A percentile compares a stretch with the other conserved stretches of the same genome.
Evolutionary conservation across 805 yeast species (phyloP).

Genomic region (Maudiozyma turicensis): DNA sequence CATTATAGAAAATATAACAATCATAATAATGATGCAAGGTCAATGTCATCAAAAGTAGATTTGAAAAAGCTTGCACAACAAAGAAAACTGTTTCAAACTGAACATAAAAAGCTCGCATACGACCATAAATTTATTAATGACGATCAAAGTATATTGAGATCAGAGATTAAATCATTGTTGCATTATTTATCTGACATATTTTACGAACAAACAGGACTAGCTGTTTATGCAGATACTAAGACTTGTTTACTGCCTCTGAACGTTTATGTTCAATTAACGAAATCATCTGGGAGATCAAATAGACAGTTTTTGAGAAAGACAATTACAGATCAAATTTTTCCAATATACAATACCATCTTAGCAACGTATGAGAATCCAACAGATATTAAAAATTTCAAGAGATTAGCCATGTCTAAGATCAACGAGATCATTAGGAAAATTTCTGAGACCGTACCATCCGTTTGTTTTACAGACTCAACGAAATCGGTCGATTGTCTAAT

Average conservation of each 20-base stretch:
- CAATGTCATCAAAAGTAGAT: background rate
- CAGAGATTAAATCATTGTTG: slow-evolving; percentile 15
- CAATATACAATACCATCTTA: slow-evolving; percentile 17
- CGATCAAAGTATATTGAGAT: slow-evolving; percentile 17
- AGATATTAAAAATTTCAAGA: slow-evolving; percentile 12
- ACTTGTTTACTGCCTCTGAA: slow-evolving; percentile 16
- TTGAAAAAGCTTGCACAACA: slow-evolving; percentile 4
- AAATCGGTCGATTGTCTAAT: slow-evolving; percentile 22
- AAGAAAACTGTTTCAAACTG: slow-evolving; percentile 11
- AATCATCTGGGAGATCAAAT: slow-evolving; percentile 11
- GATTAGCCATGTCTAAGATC: slow-evolving; percentile 9
- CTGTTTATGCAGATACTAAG: slow-evolving; percentile 14
- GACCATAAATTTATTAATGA: slow-evolving; percentile 22
- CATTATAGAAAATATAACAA: background rate
- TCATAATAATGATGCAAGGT: background rate
- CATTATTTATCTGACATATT: slow-evolving; percentile 18
- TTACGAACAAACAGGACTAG: slow-evolving; percentile 15
- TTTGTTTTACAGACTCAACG: slow-evolving; percentile 11
- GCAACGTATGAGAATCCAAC: slow-evolving; percentile 10
- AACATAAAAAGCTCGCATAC: slow-evolving; percentile 10
- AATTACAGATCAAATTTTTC: slow-evolving; percentile 16
- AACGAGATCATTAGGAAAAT: slow-evolving; percentile 11
- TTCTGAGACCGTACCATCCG: slow-evolving; percentile 15
- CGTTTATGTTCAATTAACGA: slow-evolving; percentile 20
- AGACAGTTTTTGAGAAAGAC: slow-evolving; percentile 13